Percentiles rank a stretch among this genome's conserved stretches.
These are phyloP conservation scores for Rhododendron molle DNA, from an alignment of 148 eudicot genomes.

Conservation along the genomic window DNA sequence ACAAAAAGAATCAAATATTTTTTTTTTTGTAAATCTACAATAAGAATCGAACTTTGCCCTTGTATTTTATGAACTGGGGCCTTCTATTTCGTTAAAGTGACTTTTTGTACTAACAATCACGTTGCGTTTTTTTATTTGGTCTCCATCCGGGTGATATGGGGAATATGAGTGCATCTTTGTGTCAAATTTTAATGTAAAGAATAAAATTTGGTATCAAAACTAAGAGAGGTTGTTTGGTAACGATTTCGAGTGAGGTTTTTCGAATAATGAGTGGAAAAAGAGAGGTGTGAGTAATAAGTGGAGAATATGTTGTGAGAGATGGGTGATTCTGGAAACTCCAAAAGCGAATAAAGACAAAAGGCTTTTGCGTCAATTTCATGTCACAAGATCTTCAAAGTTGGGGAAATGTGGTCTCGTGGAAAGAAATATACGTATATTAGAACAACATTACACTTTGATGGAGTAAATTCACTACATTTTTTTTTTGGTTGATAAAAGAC, in stretches of 20 bases:
- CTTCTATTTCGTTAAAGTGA: not conserved
- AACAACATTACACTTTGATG: not conserved
- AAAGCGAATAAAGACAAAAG: too few species aligned
- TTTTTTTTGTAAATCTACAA: not conserved
- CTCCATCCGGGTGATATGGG: not conserved
- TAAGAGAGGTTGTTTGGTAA: not conserved
- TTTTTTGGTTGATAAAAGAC: not conserved
- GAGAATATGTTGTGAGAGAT: too few species aligned
- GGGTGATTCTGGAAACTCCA: too few species aligned
- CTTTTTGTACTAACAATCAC: not conserved
- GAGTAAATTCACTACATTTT: not conserved
- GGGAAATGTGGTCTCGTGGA: not conserved
- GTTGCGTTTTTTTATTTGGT: not conserved
- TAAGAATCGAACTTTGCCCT: not conserved
- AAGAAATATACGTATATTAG: not conserved
- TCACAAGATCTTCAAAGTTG: not conserved
- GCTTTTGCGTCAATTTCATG: not conserved
- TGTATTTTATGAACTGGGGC: not conserved
- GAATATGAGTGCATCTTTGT: not conserved
- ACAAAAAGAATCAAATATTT: too few species aligned
- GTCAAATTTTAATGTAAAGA: not conserved
- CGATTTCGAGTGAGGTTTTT: too few species aligned
- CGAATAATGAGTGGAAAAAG: too few species aligned
- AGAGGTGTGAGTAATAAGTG: too few species aligned
- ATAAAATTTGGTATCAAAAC: not conserved